A percentile compares a stretch with the other conserved stretches of the same genome.
phyloP scores from a whole-genome alignment of 2,329 filamentous ascomycete genomes.

The Pseudogymnoascus sp. region DNA sequence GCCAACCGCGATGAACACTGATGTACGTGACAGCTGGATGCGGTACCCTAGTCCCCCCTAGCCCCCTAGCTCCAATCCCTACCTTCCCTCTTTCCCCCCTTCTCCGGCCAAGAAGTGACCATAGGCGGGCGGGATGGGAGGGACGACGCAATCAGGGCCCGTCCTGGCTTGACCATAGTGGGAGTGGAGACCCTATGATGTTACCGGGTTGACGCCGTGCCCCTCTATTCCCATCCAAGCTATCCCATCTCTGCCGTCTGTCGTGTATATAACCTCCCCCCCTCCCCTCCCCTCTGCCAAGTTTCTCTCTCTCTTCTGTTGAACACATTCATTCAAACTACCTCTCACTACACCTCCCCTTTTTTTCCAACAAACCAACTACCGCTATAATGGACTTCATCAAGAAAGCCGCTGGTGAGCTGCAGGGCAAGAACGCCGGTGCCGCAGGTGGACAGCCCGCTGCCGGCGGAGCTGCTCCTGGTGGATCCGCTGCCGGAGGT shows the following conservation, averaged over 20 bases:
- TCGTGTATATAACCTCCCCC: background rate
- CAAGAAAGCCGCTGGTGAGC: constrained; percentile 21
- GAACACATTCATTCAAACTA: no score
- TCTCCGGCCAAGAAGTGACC: background rate
- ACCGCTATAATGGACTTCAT: constrained; percentile 24
- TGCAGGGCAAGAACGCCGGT: constrained; percentile 6
- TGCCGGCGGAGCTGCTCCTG: no score
- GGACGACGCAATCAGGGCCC: background rate
- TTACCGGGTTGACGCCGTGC: background rate
- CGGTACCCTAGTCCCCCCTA: background rate
- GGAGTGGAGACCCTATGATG: background rate
- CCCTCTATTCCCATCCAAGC: background rate
- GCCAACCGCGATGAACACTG: no score
- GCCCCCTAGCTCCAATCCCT: background rate
- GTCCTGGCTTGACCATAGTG: background rate
- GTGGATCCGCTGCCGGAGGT: background rate
- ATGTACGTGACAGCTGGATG: background rate
- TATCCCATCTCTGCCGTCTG: background rate
- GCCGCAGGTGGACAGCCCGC: background rate
- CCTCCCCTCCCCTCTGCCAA: background rate
- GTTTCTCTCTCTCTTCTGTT: background rate
- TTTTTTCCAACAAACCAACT: background rate
- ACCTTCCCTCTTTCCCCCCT: background rate
- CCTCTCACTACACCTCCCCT: background rate
- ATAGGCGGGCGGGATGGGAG: background rate